These are phyloP conservation scores for Wickerhamiella brachini DNA, from an alignment of 805 yeast species.

Conservation along the genomic window DNA sequence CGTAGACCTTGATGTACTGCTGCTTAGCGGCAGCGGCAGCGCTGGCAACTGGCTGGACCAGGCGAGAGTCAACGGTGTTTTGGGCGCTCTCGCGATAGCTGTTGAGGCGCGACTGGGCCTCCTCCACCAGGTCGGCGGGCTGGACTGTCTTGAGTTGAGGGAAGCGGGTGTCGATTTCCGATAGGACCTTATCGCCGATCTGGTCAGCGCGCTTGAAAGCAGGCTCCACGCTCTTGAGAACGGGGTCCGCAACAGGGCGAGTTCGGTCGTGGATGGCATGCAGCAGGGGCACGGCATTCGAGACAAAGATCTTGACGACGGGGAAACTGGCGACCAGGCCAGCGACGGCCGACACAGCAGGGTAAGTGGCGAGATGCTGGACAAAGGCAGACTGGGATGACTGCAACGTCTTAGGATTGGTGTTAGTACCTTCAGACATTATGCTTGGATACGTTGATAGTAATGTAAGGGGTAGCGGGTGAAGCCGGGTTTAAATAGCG, in stretches of 20 bases:
- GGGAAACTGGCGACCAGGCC: conserved; percentile 49
- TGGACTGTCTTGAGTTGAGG: conserved; percentile 48
- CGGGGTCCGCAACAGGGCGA: conserved; percentile 22
- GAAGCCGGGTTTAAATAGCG: not conserved
- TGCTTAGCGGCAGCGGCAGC: conserved; percentile 33
- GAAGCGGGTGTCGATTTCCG: conserved; percentile 39
- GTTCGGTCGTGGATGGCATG: conserved; percentile 27
- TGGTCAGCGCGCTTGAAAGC: conserved; percentile 37
- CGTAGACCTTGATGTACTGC: conserved; percentile 39
- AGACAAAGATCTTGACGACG: conserved; percentile 40
- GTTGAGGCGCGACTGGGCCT: conserved; percentile 28
- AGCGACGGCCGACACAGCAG: conserved; percentile 45
- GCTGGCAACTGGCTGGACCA: conserved; percentile 31
- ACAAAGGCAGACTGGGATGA: conserved; percentile 28
- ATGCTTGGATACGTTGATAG: not conserved
- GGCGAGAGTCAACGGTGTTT: conserved; percentile 30
- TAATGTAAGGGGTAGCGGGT: not conserved
- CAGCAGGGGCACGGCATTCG: conserved; percentile 47
- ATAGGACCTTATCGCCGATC: conserved; percentile 41
- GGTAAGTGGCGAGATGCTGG: conserved; percentile 37
- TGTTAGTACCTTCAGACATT: conserved; percentile 1
- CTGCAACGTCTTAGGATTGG: conserved; percentile 3
- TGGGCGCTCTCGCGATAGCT: conserved; percentile 24
- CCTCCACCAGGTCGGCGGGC: conserved; percentile 38
- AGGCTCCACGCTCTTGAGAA: conserved; percentile 30